Percentiles rank a stretch among this genome's conserved stretches.
Evolutionary conservation across 2,329 filamentous ascomycete genomes (phyloP).

Genomic region (Fusarium bulbicola): DNA sequence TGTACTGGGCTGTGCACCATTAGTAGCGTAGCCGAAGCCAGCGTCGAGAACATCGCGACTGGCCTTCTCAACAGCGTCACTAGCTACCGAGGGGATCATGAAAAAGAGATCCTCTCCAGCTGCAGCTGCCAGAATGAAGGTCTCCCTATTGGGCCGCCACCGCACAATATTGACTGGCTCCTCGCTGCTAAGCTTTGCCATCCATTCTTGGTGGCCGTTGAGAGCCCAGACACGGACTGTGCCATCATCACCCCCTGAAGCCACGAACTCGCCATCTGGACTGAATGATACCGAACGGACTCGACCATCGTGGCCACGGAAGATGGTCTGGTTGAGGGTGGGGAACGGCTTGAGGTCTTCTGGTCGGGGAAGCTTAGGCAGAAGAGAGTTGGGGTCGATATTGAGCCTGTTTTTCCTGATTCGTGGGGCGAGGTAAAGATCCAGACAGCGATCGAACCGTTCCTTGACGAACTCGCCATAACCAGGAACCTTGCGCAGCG

Average conservation of each 20-base stretch:
- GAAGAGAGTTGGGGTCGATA: conserved; percentile 91
- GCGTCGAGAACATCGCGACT: conserved; percentile 82
- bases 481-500: conserved; percentile 89
- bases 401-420: conserved; percentile 94
- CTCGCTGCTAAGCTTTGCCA: conserved; percentile 78
- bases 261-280: conserved; percentile 84
- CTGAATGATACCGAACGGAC: conserved; percentile 88
- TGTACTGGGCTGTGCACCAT: conserved; percentile 64
- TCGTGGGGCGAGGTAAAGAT: conserved; percentile 92
- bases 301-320: conserved; percentile 86
- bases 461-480: conserved; percentile 94
- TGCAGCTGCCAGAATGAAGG: conserved; percentile 83
- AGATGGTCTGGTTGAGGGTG: conserved; percentile 86
- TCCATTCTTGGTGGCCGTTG: conserved; percentile 89
- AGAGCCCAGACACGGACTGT: conserved; percentile 92
- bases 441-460: conserved; percentile 92
- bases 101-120: conserved; percentile 88
- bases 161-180: conserved; percentile 84
- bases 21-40: conserved; percentile 93
- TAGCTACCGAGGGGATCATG: conserved; percentile 78
- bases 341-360: conserved; percentile 96
- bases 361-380: conserved; percentile 92
- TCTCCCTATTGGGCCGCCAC: conserved; percentile 87
- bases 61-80: conserved; percentile 75
- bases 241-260: conserved; percentile 93